These are phyloP conservation scores for Bonia amplexicaulis DNA, from an alignment of 176 grass and related monocot genomes.

Conservation along the genomic window DNA sequence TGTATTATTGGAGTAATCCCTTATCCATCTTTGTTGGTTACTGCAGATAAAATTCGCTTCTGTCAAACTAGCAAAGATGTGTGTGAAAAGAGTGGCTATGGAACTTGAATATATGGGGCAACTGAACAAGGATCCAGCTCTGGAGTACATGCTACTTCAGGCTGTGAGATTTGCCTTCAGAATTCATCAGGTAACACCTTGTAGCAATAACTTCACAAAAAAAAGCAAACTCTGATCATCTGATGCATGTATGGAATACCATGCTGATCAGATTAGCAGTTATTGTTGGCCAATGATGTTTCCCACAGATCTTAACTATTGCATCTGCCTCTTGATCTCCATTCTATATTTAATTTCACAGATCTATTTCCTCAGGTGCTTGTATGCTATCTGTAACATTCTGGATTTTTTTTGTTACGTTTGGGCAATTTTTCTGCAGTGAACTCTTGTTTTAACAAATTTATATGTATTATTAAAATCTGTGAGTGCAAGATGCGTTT, in stretches of 20 bases:
- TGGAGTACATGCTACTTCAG: constrained; percentile 99
- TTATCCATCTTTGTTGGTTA: neutral
- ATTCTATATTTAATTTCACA: neutral
- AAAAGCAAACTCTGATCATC: neutral
- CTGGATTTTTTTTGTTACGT: neutral
- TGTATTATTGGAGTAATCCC: neutral
- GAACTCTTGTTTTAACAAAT: neutral
- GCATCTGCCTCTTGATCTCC: neutral
- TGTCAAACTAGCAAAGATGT: constrained; percentile 87
- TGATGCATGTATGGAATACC: neutral
- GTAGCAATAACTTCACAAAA: neutral
- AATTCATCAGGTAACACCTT: constrained; percentile 86
- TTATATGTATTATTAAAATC: neutral
- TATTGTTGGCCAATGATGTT: neutral
- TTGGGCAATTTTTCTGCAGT: neutral
- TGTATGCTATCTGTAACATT: neutral
- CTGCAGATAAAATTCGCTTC: constrained; percentile 97
- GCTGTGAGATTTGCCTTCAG: constrained; percentile 97
- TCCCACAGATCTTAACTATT: neutral
- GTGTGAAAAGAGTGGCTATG: constrained; percentile 94
- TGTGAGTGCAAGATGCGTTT: neutral
- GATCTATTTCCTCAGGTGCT: neutral
- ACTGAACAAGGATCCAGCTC: constrained; percentile 84
- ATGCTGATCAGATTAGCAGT: constrained; percentile 3
- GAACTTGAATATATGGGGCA: constrained; percentile 90